Conservation (phyloP, 1,284 basidiomycete species). For the Melanopsichium pennsylvanicum region DNA sequence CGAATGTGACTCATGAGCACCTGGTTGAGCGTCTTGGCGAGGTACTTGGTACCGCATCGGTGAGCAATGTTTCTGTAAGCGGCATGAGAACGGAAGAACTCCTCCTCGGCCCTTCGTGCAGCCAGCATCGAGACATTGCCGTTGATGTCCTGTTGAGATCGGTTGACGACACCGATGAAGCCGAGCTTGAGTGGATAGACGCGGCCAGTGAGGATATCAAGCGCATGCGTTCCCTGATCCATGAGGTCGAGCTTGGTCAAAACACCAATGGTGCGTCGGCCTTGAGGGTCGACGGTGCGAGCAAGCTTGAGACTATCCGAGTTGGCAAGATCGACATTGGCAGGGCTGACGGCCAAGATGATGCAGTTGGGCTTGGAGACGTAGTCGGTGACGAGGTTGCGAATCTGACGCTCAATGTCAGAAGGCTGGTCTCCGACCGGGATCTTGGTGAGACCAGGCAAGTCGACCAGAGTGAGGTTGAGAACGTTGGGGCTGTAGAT, state of each 20-base stretch:
- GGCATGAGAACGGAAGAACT: conserved; percentile 89
- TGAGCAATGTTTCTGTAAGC: conserved; percentile 96
- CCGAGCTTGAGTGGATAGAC: conserved; percentile 97
- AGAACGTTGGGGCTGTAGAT: conserved; percentile 95
- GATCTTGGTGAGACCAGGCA: conserved; percentile 90
- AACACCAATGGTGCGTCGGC: conserved; percentile 92
- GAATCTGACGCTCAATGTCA: conserved; percentile 96
- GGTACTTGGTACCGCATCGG: conserved; percentile 93
- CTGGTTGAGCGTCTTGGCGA: conserved; percentile 93
- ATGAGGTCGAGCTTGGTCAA: conserved; percentile 97
- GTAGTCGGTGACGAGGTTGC: conserved; percentile 89
- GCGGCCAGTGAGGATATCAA: conserved; percentile 93
- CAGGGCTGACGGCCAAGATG: conserved; percentile 93
- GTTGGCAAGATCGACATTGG: conserved; percentile 98
- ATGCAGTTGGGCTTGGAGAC: conserved; percentile 97
- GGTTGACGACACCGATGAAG: conserved; percentile 96
- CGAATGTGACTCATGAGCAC: conserved; percentile 97
- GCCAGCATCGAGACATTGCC: conserved; percentile 84
- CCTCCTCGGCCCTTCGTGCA: conserved; percentile 83
- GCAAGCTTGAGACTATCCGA: conserved; percentile 97
- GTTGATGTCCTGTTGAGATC: conserved; percentile 97
- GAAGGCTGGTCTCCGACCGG: conserved; percentile 73
- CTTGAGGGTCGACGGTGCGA: conserved; percentile 91
- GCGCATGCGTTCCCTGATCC: conserved; percentile 97
- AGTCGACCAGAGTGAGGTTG: conserved; percentile 92